Conservation (phyloP, 192 early-diverging fungal species). For the Entrophospora sp. region DNA sequence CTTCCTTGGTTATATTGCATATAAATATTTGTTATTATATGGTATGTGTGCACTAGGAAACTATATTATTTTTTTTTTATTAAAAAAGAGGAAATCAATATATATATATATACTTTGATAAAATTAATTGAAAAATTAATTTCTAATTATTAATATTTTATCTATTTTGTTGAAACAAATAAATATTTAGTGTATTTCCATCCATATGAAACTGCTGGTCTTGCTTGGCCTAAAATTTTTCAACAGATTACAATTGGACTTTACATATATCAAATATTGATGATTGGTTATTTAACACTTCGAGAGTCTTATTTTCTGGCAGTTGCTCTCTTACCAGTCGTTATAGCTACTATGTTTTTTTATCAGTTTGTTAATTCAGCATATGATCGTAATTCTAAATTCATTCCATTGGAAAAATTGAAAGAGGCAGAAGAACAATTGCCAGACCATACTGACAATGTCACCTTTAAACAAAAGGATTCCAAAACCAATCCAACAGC, state of each 20-base stretch:
- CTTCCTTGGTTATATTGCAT: constrained; percentile 52
- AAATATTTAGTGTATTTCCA: constrained; percentile 54
- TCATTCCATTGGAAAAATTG: constrained; percentile 39
- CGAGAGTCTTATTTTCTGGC: constrained; percentile 39
- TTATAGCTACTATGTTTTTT: constrained; percentile 40
- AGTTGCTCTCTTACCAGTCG: constrained; percentile 31
- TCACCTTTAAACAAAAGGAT: neutral
- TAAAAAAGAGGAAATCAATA: too few relatives aligned
- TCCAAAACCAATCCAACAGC: neutral
- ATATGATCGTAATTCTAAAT: constrained; percentile 33
- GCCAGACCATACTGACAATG: too few relatives aligned
- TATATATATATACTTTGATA: too few relatives aligned
- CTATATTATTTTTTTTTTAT: too few relatives aligned
- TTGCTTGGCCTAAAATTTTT: constrained; percentile 65
- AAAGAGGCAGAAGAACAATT: constrained; percentile 14
- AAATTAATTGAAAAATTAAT: too few relatives aligned
- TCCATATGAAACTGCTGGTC: constrained; percentile 62
- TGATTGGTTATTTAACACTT: constrained; percentile 54
- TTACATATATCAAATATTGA: constrained; percentile 56
- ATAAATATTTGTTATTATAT: constrained; percentile 72
- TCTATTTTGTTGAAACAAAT: neutral
- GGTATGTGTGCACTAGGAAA: too few relatives aligned
- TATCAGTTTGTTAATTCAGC: constrained; percentile 32
- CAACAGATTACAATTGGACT: constrained; percentile 57
- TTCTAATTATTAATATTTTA: neutral